Conservation (phyloP, 139 green algal genomes). For the Chlorokybus atmophyticus region DNA sequence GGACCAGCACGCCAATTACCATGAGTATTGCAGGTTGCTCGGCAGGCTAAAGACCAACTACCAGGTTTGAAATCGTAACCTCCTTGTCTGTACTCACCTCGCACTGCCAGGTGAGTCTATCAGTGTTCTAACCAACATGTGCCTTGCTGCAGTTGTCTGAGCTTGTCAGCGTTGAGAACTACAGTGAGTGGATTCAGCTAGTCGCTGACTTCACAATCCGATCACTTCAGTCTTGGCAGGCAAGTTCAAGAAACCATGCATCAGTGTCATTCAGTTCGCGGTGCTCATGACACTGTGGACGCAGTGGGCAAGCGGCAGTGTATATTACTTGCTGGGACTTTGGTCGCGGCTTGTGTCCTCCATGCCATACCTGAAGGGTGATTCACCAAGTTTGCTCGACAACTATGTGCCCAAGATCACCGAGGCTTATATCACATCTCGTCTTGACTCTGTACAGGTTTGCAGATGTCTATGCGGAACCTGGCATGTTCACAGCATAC, state of each 20-base stretch:
- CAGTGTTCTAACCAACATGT: not conserved
- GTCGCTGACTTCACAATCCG: slow-evolving; percentile 82
- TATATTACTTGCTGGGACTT: slow-evolving; percentile 84
- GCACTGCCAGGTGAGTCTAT: not conserved
- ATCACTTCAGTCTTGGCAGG: slow-evolving; percentile 39
- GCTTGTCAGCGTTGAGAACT: slow-evolving; percentile 71
- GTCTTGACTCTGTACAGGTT: slow-evolving; percentile 58
- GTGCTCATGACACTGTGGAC: slow-evolving; percentile 25
- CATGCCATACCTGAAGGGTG: slow-evolving; percentile 90
- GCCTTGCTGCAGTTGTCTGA: slow-evolving; percentile 19
- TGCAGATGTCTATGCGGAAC: too few relatives aligned
- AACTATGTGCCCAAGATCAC: slow-evolving; percentile 84
- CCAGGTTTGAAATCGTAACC: slow-evolving; percentile 76
- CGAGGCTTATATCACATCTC: slow-evolving; percentile 69
- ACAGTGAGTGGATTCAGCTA: slow-evolving; percentile 82
- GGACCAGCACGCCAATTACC: slow-evolving; percentile 82
- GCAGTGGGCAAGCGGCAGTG: slow-evolving; percentile 61
- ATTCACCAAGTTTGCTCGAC: slow-evolving; percentile 76
- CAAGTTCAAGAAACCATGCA: not conserved
- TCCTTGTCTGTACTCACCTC: not conserved
- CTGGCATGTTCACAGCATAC: too few relatives aligned
- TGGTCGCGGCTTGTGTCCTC: slow-evolving; percentile 77
- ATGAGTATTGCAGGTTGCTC: slow-evolving; percentile 90
- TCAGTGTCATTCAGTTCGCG: not conserved
- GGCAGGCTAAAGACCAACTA: slow-evolving; percentile 96